phyloP scores from a whole-genome alignment of 2,329 filamentous ascomycete genomes.

The Grosmannia penicillata region DNA sequence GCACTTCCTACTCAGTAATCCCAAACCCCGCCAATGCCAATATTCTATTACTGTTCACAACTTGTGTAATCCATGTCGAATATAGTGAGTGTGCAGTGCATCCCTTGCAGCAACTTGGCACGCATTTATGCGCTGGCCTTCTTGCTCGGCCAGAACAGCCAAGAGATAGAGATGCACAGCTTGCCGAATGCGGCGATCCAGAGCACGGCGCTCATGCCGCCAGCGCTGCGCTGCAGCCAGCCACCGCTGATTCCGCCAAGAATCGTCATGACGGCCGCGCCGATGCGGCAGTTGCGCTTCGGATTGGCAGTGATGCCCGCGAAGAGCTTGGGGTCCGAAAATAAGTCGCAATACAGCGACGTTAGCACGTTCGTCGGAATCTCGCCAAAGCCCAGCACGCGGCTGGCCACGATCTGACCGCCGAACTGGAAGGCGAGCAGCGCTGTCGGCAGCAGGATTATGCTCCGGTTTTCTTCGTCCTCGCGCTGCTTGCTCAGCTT shows the following conservation, averaged over 20 bases:
- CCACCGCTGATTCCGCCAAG: slow-evolving; percentile 35
- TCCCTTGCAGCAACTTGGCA: too few species aligned
- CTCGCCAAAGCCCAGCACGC: slow-evolving; percentile 36
- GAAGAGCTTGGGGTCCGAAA: slow-evolving; percentile 35
- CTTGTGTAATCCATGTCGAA: too few species aligned
- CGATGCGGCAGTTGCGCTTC: slow-evolving; percentile 34
- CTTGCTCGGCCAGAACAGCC: slow-evolving; percentile 42
- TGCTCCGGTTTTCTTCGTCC: slow-evolving; percentile 21
- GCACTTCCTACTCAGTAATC: too few species aligned
- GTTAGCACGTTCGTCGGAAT: slow-evolving; percentile 42
- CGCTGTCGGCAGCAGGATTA: slow-evolving; percentile 21
- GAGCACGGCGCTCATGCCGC: slow-evolving; percentile 23
- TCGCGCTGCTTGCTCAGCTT: slow-evolving; percentile 14
- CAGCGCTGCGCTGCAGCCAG: slow-evolving; percentile 32
- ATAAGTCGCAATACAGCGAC: slow-evolving; percentile 36
- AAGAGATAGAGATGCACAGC: slow-evolving; percentile 36
- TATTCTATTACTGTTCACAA: too few species aligned
- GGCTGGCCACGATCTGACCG: slow-evolving; percentile 37
- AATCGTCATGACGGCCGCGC: slow-evolving; percentile 33
- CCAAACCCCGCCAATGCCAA: too few species aligned
- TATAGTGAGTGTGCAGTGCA: too few species aligned
- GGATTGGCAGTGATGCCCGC: slow-evolving; percentile 26
- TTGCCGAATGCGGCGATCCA: slow-evolving; percentile 48
- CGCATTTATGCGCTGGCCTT: too few species aligned
- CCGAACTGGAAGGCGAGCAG: slow-evolving; percentile 40